These are phyloP conservation scores for Fraxinus cuspidata DNA, from an alignment of 257 asterid species.

Conservation along the genomic window DNA sequence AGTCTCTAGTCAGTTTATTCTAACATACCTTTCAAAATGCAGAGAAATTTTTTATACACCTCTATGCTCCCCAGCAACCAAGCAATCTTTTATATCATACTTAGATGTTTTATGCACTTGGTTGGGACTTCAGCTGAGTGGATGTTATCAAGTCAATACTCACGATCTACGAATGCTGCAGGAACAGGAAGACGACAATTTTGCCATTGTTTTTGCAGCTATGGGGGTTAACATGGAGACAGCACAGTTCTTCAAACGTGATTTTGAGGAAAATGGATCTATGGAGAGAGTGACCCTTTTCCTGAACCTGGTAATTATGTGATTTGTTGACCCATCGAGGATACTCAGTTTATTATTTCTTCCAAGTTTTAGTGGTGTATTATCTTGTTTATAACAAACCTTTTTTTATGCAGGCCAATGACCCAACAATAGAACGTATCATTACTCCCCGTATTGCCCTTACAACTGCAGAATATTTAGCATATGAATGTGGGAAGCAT, in stretches of 20 bases:
- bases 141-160: slow-evolving; percentile 8
- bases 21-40: not conserved
- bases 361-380: not conserved
- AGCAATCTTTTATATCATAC: not conserved
- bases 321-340: slow-evolving; percentile 1
- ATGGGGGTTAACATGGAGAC: slow-evolving; percentile 99
- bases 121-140: not conserved
- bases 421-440: slow-evolving; percentile 94
- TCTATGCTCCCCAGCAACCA: not conserved
- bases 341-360: not conserved
- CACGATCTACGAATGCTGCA: slow-evolving; percentile 30
- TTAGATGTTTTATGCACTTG: not conserved
- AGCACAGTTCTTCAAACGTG: slow-evolving; percentile 97
- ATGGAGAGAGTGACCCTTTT: slow-evolving; percentile 99
- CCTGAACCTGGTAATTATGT: slow-evolving; percentile 70
- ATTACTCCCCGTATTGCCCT: slow-evolving; percentile 97
- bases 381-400: not conserved
- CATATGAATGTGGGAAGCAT: slow-evolving; percentile 97
- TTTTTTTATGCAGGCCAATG: slow-evolving; percentile 69
- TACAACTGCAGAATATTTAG: slow-evolving; percentile 94
- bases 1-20: not conserved
- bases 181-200: slow-evolving; percentile 88
- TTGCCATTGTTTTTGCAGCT: slow-evolving; percentile 99
- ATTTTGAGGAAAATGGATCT: slow-evolving; percentile 98
- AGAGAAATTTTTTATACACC: not conserved